Base-by-base conservation (phyloP, 2,329 filamentous ascomycete genomes). In the Scedosporium aurantiacum region DNA sequence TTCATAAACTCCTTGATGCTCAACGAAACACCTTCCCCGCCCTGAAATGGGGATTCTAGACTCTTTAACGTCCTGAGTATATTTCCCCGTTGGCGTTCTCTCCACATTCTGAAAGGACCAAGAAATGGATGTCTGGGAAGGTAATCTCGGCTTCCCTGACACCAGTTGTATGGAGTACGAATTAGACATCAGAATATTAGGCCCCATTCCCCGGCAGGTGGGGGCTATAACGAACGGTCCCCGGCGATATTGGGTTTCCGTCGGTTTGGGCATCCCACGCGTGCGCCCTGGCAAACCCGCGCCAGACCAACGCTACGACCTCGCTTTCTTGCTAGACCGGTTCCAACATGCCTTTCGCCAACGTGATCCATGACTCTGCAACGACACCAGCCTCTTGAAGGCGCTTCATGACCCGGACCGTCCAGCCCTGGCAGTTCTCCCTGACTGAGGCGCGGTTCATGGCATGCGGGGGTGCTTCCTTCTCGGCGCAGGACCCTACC, bases 381-480 rank as follows among this genome's bases (percentile, higher is more conserved):
- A 59, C 57, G 6, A 59, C n/a, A 0, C 21, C 57, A 32, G 40
- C 25, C 21, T 45, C 57, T 18, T 14, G 57, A 50, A 59, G 57
- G n/a, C 41, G 57, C 16, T 27, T 27, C 21, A 59, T 18, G 3
- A 59, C 41, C 14, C 57, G 57, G 45, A 59, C 43, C 4, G 57
- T 47, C 57, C 57, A 59, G 40, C 57, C 57, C 41, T 59, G 57
- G n/a, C 57, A 59, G 41, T 47, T 50, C 21, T 59, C 57, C 57
- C 6, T 50, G 10, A 47, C 57, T 3, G 37, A 40, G 2, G 28
- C 28, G 8, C 56, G 56, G 18, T 21, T 40, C 8, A 5, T 10
- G 4, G 55, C 55, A 41, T 37, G n/a, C 8, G 37, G 57, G 7
- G 57, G 37, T 16, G n/a, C 40, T 41, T 58, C 57, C 40, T 25